Percentiles rank a stretch among this genome's conserved stretches.
phyloP scores from a whole-genome alignment of 202 grass and related monocot genomes.

The Cymbopogon flexuosus region DNA sequence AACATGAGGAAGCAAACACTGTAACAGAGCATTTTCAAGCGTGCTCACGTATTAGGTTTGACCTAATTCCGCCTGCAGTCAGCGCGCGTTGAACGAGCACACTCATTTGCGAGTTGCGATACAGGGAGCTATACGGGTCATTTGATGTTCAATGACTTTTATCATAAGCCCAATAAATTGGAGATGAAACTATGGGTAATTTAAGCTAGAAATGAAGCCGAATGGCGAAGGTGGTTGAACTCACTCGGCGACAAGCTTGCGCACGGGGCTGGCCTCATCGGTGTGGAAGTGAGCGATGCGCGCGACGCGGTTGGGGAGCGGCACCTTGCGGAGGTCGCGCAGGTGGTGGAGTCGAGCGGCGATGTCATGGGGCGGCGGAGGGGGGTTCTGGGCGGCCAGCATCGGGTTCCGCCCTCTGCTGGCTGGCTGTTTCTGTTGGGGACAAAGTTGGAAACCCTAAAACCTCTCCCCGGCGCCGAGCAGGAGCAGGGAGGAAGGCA shows the following conservation, averaged over 20 bases:
- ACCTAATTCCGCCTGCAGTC: background rate
- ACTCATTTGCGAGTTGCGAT: no score
- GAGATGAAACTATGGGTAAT: background rate
- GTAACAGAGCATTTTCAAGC: background rate
- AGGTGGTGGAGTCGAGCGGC: conserved; percentile 50
- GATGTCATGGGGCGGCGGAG: conserved; percentile 14
- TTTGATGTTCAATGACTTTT: background rate
- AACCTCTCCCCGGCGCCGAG: background rate
- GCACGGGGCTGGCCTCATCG: conserved; percentile 66
- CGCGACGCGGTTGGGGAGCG: conserved; percentile 48
- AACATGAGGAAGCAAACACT: background rate
- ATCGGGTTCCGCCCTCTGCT: conserved; percentile 25
- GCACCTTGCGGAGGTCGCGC: conserved; percentile 50
- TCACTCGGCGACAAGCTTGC: conserved; percentile 71
- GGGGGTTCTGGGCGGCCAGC: conserved; percentile 24
- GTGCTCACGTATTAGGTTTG: background rate
- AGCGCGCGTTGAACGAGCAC: background rate
- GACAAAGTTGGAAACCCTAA: background rate
- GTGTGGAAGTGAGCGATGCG: conserved; percentile 57
- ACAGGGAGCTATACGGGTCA: background rate
- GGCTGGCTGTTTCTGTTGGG: background rate
- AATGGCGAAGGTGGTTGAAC: background rate
- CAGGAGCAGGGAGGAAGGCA: background rate
- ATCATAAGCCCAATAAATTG: background rate
- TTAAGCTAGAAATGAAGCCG: background rate